Percentiles rank a stretch among this genome's conserved stretches.
Conservation (phyloP, 352 stramenopile genomes). For the Pythium inflatum region DNA sequence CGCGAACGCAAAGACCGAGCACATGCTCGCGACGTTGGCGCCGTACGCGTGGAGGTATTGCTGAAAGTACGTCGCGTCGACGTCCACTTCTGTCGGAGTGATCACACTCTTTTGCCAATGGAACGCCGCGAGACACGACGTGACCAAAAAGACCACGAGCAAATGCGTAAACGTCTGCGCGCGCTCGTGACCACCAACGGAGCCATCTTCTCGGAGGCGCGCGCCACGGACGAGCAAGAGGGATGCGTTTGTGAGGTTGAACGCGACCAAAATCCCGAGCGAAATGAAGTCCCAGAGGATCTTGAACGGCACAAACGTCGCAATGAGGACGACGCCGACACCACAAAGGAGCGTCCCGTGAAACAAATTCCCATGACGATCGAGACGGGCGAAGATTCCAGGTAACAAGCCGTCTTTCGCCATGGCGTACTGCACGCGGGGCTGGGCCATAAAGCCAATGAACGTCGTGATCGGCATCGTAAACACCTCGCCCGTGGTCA, state of each 20-base stretch:
- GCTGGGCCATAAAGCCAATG: slow-evolving; percentile 94
- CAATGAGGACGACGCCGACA: slow-evolving; percentile 51
- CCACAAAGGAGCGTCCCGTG: slow-evolving; percentile 66
- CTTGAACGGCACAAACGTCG: slow-evolving; percentile 82
- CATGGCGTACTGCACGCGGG: slow-evolving; percentile 91
- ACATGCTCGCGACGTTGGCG: slow-evolving; percentile 48
- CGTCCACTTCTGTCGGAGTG: slow-evolving; percentile 24
- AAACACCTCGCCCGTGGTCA: slow-evolving; percentile 91
- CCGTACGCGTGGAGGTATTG: slow-evolving; percentile 62
- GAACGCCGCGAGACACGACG: slow-evolving; percentile 69
- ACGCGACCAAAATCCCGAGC: slow-evolving; percentile 88
- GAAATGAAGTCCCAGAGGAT: slow-evolving; percentile 91
- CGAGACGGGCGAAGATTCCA: slow-evolving; percentile 73
- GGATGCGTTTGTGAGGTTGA: slow-evolving; percentile 90
- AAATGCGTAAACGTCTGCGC: slow-evolving; percentile 39
- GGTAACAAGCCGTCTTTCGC: slow-evolving; percentile 94
- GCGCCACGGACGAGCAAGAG: slow-evolving; percentile 67
- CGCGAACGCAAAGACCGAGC: slow-evolving; percentile 54
- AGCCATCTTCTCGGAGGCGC: slow-evolving; percentile 34
- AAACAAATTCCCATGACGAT: slow-evolving; percentile 78
- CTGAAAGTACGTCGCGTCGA: slow-evolving; percentile 40
- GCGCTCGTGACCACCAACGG: background rate
- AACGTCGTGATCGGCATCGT: slow-evolving; percentile 96
- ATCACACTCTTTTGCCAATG: slow-evolving; percentile 80
- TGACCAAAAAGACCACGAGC: slow-evolving; percentile 55